phyloP scores from a whole-genome alignment of 2,329 filamentous ascomycete species.

The Stagonosporopsis vannaccii region DNA sequence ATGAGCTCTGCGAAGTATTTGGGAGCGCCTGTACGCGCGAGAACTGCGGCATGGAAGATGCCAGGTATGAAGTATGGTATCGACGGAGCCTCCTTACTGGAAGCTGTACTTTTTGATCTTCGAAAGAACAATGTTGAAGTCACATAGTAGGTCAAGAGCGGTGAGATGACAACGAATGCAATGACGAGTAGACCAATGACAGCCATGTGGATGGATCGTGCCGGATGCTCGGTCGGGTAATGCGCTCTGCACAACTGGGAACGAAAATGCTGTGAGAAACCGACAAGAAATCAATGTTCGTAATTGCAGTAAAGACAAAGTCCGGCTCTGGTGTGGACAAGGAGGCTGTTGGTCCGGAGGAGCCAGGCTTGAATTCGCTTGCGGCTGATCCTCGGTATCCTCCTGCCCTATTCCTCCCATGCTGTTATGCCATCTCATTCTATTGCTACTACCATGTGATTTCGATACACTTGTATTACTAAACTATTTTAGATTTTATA shows the following conservation, averaged over 20 bases:
- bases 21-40: conserved; percentile 29
- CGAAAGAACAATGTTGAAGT: conserved; percentile 30
- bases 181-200: background rate
- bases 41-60: conserved; percentile 28
- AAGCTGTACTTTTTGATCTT: conserved; percentile 18
- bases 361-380: conserved; percentile 11
- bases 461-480: background rate
- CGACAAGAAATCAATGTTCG: background rate
- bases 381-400: conserved; percentile 10
- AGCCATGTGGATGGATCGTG: background rate
- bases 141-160: conserved; percentile 34
- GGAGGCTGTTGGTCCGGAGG: conserved; percentile 1
- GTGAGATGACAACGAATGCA: conserved; percentile 17
- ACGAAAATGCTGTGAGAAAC: background rate
- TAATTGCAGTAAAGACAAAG: background rate
- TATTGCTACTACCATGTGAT: background rate
- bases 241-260: background rate
- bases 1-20: conserved; percentile 36
- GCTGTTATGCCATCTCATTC: background rate
- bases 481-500: background rate
- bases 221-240: background rate
- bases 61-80: conserved; percentile 35
- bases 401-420: too few relatives aligned
- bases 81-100: conserved; percentile 28
- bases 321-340: background rate